A percentile compares a stretch with the other conserved stretches of the same genome.
Conservation (phyloP, 768 basidiomycete genomes). For the Hygrocybe punicea region DNA sequence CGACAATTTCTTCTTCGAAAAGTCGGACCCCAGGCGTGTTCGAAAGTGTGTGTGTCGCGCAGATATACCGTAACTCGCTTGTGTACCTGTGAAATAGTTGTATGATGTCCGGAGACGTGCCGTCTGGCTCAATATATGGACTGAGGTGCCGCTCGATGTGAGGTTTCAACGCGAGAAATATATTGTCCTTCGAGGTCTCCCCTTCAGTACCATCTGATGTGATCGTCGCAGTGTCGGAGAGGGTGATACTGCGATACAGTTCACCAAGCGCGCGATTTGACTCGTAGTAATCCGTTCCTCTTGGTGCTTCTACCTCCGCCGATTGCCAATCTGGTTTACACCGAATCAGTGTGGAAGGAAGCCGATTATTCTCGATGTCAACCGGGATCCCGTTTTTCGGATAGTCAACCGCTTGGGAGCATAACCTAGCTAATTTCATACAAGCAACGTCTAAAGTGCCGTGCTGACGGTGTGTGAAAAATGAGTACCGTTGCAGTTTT, state of each 20-base stretch:
- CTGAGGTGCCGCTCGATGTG: slow-evolving; percentile 30
- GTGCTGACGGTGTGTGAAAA: slow-evolving; percentile 34
- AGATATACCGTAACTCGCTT: slow-evolving; percentile 69
- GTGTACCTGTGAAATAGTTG: slow-evolving; percentile 50
- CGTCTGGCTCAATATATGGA: slow-evolving; percentile 22
- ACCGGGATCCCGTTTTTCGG: slow-evolving; percentile 73
- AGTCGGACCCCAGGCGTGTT: slow-evolving; percentile 53
- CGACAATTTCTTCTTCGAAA: slow-evolving; percentile 69
- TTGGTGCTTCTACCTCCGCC: slow-evolving; percentile 51
- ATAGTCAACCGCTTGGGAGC: slow-evolving; percentile 74
- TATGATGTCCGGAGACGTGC: slow-evolving; percentile 28
- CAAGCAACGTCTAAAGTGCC: slow-evolving; percentile 63
- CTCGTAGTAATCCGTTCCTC: slow-evolving; percentile 63
- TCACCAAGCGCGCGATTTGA: slow-evolving; percentile 69
- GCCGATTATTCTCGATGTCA: slow-evolving; percentile 39
- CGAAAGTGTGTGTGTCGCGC: slow-evolving; percentile 63
- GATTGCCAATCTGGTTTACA: slow-evolving; percentile 81
- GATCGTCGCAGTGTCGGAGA: slow-evolving; percentile 39
- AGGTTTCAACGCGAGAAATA: slow-evolving; percentile 34
- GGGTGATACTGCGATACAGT: slow-evolving; percentile 60
- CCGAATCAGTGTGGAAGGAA: slow-evolving; percentile 57
- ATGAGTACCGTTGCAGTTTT: neutral
- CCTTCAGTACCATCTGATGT: slow-evolving; percentile 11
- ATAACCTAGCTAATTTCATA: slow-evolving; percentile 55
- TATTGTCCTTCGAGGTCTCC: slow-evolving; percentile 35